Evolutionary conservation across 495 filamentous ascomycete genomes (phyloP), one percentile per base, ranked within the genome.

Genomic region (Beverwykella pulmonaria): DNA sequence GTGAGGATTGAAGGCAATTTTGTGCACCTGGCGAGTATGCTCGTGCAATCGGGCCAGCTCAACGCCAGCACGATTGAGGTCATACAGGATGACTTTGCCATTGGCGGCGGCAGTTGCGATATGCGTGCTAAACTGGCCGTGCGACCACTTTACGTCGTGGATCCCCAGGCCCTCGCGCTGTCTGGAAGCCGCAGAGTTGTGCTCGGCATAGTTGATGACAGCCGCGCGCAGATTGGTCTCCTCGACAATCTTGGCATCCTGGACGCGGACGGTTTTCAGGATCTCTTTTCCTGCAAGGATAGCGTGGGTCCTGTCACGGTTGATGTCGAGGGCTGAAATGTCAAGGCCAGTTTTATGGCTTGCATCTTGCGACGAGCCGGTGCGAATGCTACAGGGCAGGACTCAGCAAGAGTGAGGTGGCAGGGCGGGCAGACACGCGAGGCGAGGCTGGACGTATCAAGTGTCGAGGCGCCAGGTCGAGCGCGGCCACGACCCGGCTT

Each of bases 21-120:
- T 87, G 77, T 98, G 93, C 61, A 98, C 89, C 81, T 97, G 93
- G 57, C 95, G 90, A 61, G 83, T 85, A 76, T 97, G 95, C 74
- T 96, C 93, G 69, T 90, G 89, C 64, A 92, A 80, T 59, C 92
- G 86, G 60, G 86, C 87, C 57, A 88, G 81, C 73, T 95, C 92
- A 32, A 95, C 76, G 29, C 87, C 87, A 48, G 86, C 79, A 55
- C 86, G 85, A 67, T 87, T 86, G 61, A 96, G 78, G 80, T 97
- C 92, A 75, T 95, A 97, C 68, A 92, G 80, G 55, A 92, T 87
- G 68, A 97, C 90, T 74, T 90, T 91, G 61, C 92, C 92, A 77
- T 89, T 92, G 55, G 88, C 88, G 59, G 89, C 91, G 26, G 92
- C 92, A 0, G 92, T 94, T 56, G 91, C 90, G 63, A 95, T 88